phyloP scores from a whole-genome alignment of 106 monocot genomes.

The Dendrobium huoshanense region DNA sequence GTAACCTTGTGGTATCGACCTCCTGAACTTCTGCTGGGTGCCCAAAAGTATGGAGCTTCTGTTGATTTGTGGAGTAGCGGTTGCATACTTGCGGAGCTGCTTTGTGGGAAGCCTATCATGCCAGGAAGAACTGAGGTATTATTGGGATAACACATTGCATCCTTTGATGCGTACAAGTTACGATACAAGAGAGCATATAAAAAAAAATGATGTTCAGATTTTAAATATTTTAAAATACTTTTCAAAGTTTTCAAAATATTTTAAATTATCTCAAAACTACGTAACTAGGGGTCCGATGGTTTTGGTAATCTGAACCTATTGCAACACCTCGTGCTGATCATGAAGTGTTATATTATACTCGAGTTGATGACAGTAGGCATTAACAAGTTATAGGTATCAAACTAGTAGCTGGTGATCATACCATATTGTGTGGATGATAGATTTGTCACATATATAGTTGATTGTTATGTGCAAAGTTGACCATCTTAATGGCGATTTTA shows the following conservation, averaged over 20 bases:
- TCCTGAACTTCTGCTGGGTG: slow-evolving; percentile 64
- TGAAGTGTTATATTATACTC: too few relatives aligned
- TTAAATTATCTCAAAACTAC: not conserved
- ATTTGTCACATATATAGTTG: too few relatives aligned
- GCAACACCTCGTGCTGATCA: not conserved
- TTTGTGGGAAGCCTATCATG: slow-evolving; percentile 71
- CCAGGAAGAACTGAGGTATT: slow-evolving; percentile 70
- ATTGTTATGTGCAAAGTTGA: too few relatives aligned
- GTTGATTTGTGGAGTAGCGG: slow-evolving; percentile 76
- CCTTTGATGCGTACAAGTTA: not conserved
- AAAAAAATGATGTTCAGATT: not conserved
- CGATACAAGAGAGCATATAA: not conserved
- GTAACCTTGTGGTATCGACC: slow-evolving; percentile 75
- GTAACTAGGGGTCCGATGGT: not conserved
- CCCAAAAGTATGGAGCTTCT: slow-evolving; percentile 49
- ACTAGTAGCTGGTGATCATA: too few relatives aligned
- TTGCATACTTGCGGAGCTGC: slow-evolving; percentile 65
- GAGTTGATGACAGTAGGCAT: too few relatives aligned
- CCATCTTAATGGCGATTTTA: too few relatives aligned
- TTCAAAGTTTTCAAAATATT: not conserved
- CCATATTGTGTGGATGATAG: too few relatives aligned
- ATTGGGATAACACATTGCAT: not conserved
- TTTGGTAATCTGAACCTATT: not conserved
- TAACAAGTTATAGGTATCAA: too few relatives aligned
- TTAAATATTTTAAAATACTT: too few relatives aligned